Conservation (phyloP, 2,329 filamentous ascomycete genomes). For the Phyllosticta citrichinensis region DNA sequence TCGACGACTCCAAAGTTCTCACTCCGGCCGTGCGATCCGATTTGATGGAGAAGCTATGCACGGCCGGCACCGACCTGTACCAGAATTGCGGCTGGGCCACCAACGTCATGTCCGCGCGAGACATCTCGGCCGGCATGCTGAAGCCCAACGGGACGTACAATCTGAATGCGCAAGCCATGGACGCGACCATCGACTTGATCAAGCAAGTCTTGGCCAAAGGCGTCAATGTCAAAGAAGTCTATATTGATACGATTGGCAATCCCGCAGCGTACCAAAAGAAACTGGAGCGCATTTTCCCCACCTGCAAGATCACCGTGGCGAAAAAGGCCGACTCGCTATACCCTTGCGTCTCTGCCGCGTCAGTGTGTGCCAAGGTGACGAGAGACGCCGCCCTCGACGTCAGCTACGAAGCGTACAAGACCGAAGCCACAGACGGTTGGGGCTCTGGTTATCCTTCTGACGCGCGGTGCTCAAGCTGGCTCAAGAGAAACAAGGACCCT, state of each 20-base stretch:
- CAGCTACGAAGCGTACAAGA: conserved; percentile 51
- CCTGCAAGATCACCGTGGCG: conserved; percentile 40
- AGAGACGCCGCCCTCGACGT: conserved; percentile 81
- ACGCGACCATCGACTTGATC: conserved; percentile 79
- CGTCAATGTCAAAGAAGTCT: conserved; percentile 80
- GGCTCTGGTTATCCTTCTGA: conserved; percentile 93
- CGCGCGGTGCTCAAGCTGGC: conserved; percentile 65
- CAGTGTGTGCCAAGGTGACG: conserved; percentile 92
- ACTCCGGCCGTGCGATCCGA: conserved; percentile 66
- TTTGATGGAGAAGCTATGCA: conserved; percentile 65
- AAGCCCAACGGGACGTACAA: conserved; percentile 60
- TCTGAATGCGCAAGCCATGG: conserved; percentile 90
- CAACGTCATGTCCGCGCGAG: conserved; percentile 67
- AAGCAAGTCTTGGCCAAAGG: conserved; percentile 63
- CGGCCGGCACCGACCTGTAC: conserved; percentile 46
- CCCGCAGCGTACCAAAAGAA: conserved; percentile 76
- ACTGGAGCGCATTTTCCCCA: conserved; percentile 75
- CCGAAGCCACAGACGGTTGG: conserved; percentile 47
- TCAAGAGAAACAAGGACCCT: conserved; percentile 79
- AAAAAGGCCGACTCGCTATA: conserved; percentile 86
- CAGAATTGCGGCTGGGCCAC: conserved; percentile 74
- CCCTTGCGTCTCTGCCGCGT: conserved; percentile 86
- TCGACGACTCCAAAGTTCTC: conserved; percentile 91
- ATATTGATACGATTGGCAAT: conserved; percentile 86
- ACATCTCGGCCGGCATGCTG: conserved; percentile 74